Conservation (phyloP, 306 rosid species). For the Cucurbita pepo region DNA sequence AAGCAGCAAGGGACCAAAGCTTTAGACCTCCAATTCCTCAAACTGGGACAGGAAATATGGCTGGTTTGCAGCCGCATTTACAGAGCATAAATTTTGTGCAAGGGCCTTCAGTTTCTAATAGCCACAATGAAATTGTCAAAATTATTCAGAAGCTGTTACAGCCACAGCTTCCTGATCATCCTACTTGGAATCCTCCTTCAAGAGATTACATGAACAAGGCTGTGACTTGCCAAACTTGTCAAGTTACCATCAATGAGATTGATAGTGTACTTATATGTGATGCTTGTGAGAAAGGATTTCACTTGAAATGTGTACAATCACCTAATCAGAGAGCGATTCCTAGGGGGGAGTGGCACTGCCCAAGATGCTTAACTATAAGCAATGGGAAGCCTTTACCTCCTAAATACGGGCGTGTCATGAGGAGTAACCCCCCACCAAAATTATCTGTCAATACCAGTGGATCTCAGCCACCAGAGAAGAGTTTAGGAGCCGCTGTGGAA, state of each 20-base stretch:
- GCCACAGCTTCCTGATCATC: constrained; percentile 71
- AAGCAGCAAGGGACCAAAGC: constrained; percentile 39
- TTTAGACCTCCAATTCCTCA: constrained; percentile 48
- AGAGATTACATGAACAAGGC: constrained; percentile 97
- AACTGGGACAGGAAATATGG: constrained; percentile 44
- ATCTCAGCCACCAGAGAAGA: constrained; percentile 47
- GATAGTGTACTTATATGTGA: constrained; percentile 84
- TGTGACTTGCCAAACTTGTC: constrained; percentile 70
- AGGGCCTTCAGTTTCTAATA: constrained; percentile 42
- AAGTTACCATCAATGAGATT: constrained; percentile 63
- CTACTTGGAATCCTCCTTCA: constrained; percentile 96
- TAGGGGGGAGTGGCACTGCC: constrained; percentile 94
- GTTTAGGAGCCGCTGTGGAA: constrained; percentile 30
- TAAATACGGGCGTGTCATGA: constrained; percentile 98
- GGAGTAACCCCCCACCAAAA: constrained; percentile 59
- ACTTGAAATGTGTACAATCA: constrained; percentile 62
- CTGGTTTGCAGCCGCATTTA: constrained; percentile 33
- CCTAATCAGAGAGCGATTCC: constrained; percentile 70
- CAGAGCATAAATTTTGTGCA: constrained; percentile 46
- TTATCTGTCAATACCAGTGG: constrained; percentile 33
- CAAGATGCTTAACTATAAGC: constrained; percentile 63
- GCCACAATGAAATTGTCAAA: constrained; percentile 65
- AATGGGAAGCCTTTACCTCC: constrained; percentile 96
- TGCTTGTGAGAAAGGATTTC: constrained; percentile 95
- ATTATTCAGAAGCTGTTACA: constrained; percentile 63